phyloP scores from a whole-genome alignment of 495 filamentous ascomycete genomes.

The Neurospora sublineolata region DNA sequence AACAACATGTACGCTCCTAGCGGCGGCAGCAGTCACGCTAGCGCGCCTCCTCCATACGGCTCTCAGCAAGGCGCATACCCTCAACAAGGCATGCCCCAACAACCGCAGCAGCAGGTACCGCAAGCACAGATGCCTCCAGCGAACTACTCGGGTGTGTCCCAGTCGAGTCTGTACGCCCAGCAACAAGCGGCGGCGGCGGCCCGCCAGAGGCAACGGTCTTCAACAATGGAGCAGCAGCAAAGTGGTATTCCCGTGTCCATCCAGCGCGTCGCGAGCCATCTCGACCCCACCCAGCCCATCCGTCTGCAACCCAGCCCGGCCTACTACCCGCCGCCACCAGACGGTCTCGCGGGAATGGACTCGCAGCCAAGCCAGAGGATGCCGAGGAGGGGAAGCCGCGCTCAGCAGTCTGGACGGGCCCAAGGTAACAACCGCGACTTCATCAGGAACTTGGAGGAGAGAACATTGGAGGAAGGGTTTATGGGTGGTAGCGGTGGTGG shows the following conservation, averaged over 20 bases:
- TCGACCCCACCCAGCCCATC: constrained; percentile 92
- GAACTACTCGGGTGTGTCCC: constrained; percentile 47
- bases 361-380: constrained; percentile 49
- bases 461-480: constrained; percentile 79
- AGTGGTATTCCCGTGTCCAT: constrained; percentile 85
- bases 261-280: constrained; percentile 90
- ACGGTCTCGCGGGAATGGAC: constrained; percentile 51
- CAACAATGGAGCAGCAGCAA: constrained; percentile 89
- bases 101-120: constrained; percentile 32
- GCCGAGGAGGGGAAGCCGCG: constrained; percentile 66
- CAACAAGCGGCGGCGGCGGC: constrained; percentile 56
- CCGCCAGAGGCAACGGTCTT: constrained; percentile 71
- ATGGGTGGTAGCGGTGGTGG: constrained; percentile 26
- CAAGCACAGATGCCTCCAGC: constrained; percentile 52
- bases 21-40: constrained; percentile 44
- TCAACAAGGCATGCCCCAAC: constrained; percentile 55
- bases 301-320: constrained; percentile 90
- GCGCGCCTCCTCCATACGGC: constrained; percentile 78
- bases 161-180: constrained; percentile 71
- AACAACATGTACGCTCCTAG: constrained; percentile 63
- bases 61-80: constrained; percentile 57
- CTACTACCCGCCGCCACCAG: constrained; percentile 93
- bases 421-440: constrained; percentile 70
- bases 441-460: constrained; percentile 85
- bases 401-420: constrained; percentile 40